Base-by-base conservation (phyloP, 2,329 filamentous ascomycete genomes). In the Alternaria gansuensis region DNA sequence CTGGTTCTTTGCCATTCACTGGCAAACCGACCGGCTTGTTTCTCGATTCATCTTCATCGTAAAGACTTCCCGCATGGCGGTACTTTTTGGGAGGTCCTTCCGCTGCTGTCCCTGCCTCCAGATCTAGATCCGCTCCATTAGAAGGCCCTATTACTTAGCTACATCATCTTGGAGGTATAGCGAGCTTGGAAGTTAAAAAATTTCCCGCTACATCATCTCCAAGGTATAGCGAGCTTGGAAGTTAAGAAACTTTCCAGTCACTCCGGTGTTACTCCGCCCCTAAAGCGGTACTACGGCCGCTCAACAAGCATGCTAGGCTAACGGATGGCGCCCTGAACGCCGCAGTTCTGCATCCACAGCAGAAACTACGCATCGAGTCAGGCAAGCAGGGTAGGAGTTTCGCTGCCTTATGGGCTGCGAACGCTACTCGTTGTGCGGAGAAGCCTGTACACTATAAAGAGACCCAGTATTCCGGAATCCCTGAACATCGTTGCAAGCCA, bases 391-490 rank as follows among this genome's bases (percentile, higher is more conserved):
- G 43, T 34, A 58, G 24, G 44, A 63, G 49, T 67, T 65, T 69
- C 64, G 67, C 67, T 43, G 65, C 50, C 54, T 54, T 59, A 17
- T 56, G 50, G 54, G 46, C 49, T 51, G 41, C 43, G 31, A 28
- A n/a, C 36, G 55, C 34, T 44, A 40, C 36, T 44, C 50, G 23
- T 39, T 63, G 60, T 69, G 68, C 63, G 68, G 69, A 68, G 68
- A 69, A 68, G 63, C 59, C 57, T 70, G 64, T 41, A 53, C n/a
- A 36, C 36, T 69, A 71, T 71, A 71, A 70, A 63, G 44, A 51
- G 62, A 63, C 51, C 69, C 65, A 59, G 59, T 59, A 31, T 57
- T 61, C 66, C 57, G 57, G 68, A 44, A 39, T 45, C 17, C 49
- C 29, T 31, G 39, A 24, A 26, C 45, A 54, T 61, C 52, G 37